Conservation (phyloP, 2,329 filamentous ascomycete genomes). For the Epichloe brachyelytri region DNA sequence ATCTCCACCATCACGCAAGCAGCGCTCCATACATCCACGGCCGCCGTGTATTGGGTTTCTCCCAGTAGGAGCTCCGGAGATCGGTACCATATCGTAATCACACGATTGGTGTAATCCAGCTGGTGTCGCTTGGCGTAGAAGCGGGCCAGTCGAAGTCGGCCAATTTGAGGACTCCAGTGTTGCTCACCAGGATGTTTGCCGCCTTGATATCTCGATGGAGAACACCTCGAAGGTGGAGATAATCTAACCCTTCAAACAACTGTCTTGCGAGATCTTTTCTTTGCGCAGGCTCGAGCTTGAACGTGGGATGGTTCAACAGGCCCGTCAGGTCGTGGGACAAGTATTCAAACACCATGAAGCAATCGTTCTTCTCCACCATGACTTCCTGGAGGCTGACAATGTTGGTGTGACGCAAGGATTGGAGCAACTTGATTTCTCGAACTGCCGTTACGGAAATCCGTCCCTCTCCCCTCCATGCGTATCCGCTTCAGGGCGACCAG, state of each 20-base stretch:
- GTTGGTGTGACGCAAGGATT: conserved; percentile 70
- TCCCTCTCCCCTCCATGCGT: conserved; percentile 84
- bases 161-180: conserved; percentile 75
- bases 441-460: conserved; percentile 82
- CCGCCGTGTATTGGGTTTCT: conserved; percentile 79
- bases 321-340: conserved; percentile 92
- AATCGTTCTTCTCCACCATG: conserved; percentile 98
- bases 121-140: conserved; percentile 91
- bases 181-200: conserved; percentile 91
- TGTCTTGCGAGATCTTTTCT: conserved; percentile 90
- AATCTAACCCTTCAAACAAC: conserved; percentile 86
- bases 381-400: conserved; percentile 77
- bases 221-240: conserved; percentile 85
- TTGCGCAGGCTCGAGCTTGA: conserved; percentile 70
- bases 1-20: conserved; percentile 96
- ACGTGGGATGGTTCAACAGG: conserved; percentile 85
- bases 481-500: conserved; percentile 82
- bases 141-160: conserved; percentile 89
- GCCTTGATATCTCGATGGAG: conserved; percentile 97
- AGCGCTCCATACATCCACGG: conserved; percentile 92
- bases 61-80: conserved; percentile 82
- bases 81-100: conserved; percentile 98
- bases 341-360: conserved; percentile 99
- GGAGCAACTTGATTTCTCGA: conserved; percentile 82
- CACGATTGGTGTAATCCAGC: conserved; percentile 93